A percentile compares a stretch with the other conserved stretches of the same genome.
Evolutionary conservation across 176 grass and related monocot genomes (phyloP).

Genomic region (Elymus sibiricus): DNA sequence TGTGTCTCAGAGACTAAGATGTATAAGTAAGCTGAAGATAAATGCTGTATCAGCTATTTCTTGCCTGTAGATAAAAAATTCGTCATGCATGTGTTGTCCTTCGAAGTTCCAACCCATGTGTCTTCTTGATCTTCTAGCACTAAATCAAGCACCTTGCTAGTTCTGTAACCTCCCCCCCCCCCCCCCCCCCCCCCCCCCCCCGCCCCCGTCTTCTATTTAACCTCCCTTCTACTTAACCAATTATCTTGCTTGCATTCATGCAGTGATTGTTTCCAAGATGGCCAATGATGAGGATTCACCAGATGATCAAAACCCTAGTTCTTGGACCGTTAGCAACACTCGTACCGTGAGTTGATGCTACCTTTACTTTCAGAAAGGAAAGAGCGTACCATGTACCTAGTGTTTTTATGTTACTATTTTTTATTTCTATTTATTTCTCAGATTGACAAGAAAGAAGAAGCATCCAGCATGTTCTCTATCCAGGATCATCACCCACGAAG

Average conservation of each 20-base stretch:
- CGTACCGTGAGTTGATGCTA: neutral
- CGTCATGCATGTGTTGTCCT: neutral
- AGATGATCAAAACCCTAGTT: slow-evolving; percentile 13
- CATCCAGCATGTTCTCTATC: neutral
- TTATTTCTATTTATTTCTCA: neutral
- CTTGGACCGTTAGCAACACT: neutral
- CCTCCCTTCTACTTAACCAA: neutral
- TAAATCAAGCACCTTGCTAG: neutral
- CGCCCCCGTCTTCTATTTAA: too few relatives aligned
- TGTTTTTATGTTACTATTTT: neutral
- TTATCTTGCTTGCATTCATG: neutral
- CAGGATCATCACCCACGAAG: neutral
- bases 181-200: neutral
- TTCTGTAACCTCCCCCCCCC: neutral
- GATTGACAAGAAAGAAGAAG: slow-evolving; percentile 1
- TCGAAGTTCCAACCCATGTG: neutral
- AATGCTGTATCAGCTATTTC: neutral
- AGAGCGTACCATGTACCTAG: neutral
- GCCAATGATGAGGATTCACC: neutral
- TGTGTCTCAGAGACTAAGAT: neutral
- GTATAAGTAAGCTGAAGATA: neutral
- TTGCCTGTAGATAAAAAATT: neutral
- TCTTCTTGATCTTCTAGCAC: neutral
- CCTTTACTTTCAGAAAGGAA: neutral
- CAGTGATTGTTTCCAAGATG: slow-evolving; percentile 5